phyloP scores from a whole-genome alignment of 257 asterid genomes.

The Mitragyna speciosa region DNA sequence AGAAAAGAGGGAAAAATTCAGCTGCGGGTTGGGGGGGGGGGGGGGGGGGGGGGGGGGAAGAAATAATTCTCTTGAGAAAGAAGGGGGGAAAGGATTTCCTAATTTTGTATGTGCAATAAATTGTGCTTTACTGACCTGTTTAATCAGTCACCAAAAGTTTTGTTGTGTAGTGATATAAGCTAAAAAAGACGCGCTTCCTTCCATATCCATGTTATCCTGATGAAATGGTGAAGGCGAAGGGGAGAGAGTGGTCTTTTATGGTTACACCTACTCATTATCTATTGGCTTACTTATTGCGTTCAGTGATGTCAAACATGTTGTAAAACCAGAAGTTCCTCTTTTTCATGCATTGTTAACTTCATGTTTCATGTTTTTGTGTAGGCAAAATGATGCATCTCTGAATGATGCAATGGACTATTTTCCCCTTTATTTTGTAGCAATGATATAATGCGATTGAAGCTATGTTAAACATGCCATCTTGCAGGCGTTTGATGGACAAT shows the following conservation, averaged over 20 bases:
- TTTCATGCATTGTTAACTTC: not conserved
- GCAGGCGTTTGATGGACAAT: constrained; percentile 59
- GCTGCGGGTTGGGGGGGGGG: not conserved
- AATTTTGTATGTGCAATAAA: not conserved
- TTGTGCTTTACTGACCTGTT: no score
- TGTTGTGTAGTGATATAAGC: no score
- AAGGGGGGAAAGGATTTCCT: not conserved
- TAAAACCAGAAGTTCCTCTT: not conserved
- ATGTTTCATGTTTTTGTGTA: not conserved
- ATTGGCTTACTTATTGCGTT: not conserved
- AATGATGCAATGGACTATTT: not conserved
- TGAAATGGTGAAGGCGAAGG: not conserved
- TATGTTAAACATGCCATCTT: constrained; percentile 4
- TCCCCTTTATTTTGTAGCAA: not conserved
- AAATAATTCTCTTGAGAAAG: no score
- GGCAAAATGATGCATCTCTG: no score
- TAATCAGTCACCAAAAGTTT: no score
- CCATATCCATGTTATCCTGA: not conserved
- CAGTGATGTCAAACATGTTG: not conserved
- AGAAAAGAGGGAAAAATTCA: not conserved
- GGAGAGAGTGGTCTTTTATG: not conserved
- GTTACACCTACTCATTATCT: not conserved
- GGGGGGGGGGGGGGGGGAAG: no score
- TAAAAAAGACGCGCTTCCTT: no score
- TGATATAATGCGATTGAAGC: not conserved